These are phyloP conservation scores for Jacaranda copaia DNA, from an alignment of 257 asterid genomes.

Conservation along the genomic window DNA sequence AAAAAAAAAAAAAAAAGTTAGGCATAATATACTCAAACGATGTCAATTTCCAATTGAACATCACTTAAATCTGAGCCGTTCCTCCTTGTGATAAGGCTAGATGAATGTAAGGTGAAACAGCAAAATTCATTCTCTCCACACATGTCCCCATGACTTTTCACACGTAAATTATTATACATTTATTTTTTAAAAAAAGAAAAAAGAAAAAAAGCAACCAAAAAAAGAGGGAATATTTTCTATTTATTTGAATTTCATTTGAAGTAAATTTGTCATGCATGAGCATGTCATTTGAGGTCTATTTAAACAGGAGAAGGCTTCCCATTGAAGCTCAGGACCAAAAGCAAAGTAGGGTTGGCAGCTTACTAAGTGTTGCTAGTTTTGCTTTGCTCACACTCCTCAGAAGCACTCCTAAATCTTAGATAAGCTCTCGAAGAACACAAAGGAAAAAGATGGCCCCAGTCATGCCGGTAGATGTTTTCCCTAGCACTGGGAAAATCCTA, in stretches of 20 bases:
- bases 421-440: background rate
- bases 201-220: background rate
- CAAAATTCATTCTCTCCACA: constrained; percentile 39
- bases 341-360: constrained; percentile 34
- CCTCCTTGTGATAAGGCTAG: constrained; percentile 36
- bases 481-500: constrained; percentile 37
- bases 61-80: constrained; percentile 37
- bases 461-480: constrained; percentile 36
- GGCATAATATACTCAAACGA: constrained; percentile 6
- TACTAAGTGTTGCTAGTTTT: constrained; percentile 21
- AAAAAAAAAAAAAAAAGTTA: background rate
- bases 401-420: background rate
- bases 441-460: constrained; percentile 47
- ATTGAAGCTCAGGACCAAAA: constrained; percentile 42
- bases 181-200: background rate
- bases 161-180: constrained; percentile 7
- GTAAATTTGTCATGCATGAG: constrained; percentile 45
- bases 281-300: constrained; percentile 44
- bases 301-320: constrained; percentile 28
- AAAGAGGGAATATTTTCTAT: constrained; percentile 23
- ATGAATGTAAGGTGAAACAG: constrained; percentile 11
- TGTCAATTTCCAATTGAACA: constrained; percentile 31
- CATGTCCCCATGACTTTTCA: background rate
- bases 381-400: constrained; percentile 35
- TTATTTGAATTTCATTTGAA: constrained; percentile 45